A percentile compares a stretch with the other conserved stretches of the same genome.
Evolutionary conservation across 805 yeast genomes (phyloP).

Genomic region (Pichia pseudocactophila): DNA sequence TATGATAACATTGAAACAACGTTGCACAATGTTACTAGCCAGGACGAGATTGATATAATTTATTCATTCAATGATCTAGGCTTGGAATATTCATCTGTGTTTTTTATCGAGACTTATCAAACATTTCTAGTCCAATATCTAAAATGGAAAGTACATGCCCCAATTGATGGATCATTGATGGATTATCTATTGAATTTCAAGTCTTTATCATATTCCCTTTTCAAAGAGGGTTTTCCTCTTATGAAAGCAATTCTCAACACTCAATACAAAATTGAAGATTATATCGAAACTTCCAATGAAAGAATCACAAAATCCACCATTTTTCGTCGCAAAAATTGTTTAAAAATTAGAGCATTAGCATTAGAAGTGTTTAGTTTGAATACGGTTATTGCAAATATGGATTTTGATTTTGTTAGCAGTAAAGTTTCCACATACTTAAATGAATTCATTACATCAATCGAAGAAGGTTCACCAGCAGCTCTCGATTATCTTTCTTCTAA

Average conservation of each 20-base stretch:
- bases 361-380: conserved; percentile 58
- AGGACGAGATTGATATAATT: conserved; percentile 18
- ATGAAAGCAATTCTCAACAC: conserved; percentile 14
- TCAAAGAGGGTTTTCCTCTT: conserved; percentile 9
- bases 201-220: conserved; percentile 7
- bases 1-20: conserved; percentile 16
- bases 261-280: conserved; percentile 16
- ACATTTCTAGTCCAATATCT: conserved; percentile 19
- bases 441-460: conserved; percentile 17
- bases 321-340: conserved; percentile 22
- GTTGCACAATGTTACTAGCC: conserved; percentile 12
- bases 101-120: conserved; percentile 21
- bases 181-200: conserved; percentile 13
- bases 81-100: conserved; percentile 23
- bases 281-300: conserved; percentile 19
- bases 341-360: conserved; percentile 24
- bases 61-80: conserved; percentile 26
- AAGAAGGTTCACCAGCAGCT: conserved; percentile 40
- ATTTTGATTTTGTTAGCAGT: conserved; percentile 34
- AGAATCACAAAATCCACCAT: conserved; percentile 19
- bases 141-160: conserved; percentile 14
- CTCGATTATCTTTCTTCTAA: conserved; percentile 42
- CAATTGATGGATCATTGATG: conserved; percentile 8
- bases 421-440: conserved; percentile 42
- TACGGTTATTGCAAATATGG: conserved; percentile 36